Evolutionary conservation across 192 early-diverging fungal species (phyloP).

Genomic region (Chytriomyces sp.): DNA sequence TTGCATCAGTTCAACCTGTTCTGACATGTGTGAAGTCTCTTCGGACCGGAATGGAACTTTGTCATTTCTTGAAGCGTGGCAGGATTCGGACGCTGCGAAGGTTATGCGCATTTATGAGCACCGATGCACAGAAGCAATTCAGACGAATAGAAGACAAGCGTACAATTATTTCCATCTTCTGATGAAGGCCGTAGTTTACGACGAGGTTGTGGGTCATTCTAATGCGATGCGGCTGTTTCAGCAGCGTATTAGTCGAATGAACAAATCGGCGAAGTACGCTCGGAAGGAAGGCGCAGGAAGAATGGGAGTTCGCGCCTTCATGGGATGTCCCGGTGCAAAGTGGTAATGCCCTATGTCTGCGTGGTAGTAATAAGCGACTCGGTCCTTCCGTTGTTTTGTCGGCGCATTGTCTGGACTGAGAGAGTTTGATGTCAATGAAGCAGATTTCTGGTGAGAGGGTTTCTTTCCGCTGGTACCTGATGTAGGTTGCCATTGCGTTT

Average conservation of each 20-base stretch:
- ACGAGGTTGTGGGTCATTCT: constrained; percentile 94
- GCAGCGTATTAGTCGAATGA: constrained; percentile 1
- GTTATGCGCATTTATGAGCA: neutral
- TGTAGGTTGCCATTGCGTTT: too few species aligned
- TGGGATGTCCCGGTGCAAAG: constrained; percentile 61
- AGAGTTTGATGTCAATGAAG: too few species aligned
- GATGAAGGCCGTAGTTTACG: constrained; percentile 88
- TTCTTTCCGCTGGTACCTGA: too few species aligned
- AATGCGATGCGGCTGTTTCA: constrained; percentile 88
- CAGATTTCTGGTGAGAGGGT: too few species aligned
- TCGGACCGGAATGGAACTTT: constrained; percentile 79
- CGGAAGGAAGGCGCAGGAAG: neutral
- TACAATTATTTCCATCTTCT: constrained; percentile 76
- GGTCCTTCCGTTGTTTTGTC: constrained; percentile 34
- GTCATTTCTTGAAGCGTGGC: constrained; percentile 90
- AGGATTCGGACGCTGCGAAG: constrained; percentile 71
- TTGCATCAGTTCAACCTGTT: neutral
- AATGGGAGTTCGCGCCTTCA: constrained; percentile 48
- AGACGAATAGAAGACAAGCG: neutral
- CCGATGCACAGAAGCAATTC: neutral
- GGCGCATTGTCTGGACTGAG: constrained; percentile 3
- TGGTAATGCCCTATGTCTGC: constrained; percentile 62
- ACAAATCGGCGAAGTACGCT: neutral
- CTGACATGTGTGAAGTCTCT: neutral
- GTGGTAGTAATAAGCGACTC: constrained; percentile 57